phyloP scores from a whole-genome alignment of 345 rosid genomes.

The Citrus glauca region DNA sequence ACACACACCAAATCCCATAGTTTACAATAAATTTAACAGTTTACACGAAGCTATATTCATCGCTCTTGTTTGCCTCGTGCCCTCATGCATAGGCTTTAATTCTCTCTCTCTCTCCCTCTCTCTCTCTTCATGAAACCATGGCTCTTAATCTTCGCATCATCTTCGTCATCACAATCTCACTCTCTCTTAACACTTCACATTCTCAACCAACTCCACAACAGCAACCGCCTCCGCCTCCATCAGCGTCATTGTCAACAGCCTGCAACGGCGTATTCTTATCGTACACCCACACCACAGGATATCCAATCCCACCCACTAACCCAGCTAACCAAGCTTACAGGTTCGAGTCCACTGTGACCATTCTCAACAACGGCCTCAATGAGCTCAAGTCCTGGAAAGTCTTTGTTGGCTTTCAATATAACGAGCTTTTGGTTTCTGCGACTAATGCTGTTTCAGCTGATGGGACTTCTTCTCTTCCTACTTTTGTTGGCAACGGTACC shows the following conservation, averaged over 20 bases:
- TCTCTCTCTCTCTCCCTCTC: not conserved
- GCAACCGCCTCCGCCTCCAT: slow-evolving; percentile 8
- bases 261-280: slow-evolving; percentile 76
- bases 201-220: slow-evolving; percentile 3
- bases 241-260: slow-evolving; percentile 19
- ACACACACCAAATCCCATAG: not conserved
- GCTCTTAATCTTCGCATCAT: not conserved
- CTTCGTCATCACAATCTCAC: not conserved
- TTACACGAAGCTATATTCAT: not conserved
- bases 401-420: slow-evolving; percentile 61
- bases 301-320: slow-evolving; percentile 48
- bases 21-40: not conserved
- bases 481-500: slow-evolving; percentile 71
- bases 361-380: slow-evolving; percentile 63
- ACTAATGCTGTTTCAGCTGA: slow-evolving; percentile 70
- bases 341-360: slow-evolving; percentile 69
- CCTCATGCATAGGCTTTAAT: not conserved
- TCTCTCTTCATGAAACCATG: slow-evolving; percentile 7
- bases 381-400: slow-evolving; percentile 75
- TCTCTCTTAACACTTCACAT: not conserved
- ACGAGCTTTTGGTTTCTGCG: slow-evolving; percentile 65
- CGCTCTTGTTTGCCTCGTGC: not conserved
- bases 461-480: slow-evolving; percentile 64
- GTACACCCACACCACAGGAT: slow-evolving; percentile 48
- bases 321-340: slow-evolving; percentile 70